Percentiles rank a stretch among this genome's conserved stretches.
These are phyloP conservation scores for Castanea crenata DNA, from an alignment of 306 rosid genomes.

Conservation along the genomic window DNA sequence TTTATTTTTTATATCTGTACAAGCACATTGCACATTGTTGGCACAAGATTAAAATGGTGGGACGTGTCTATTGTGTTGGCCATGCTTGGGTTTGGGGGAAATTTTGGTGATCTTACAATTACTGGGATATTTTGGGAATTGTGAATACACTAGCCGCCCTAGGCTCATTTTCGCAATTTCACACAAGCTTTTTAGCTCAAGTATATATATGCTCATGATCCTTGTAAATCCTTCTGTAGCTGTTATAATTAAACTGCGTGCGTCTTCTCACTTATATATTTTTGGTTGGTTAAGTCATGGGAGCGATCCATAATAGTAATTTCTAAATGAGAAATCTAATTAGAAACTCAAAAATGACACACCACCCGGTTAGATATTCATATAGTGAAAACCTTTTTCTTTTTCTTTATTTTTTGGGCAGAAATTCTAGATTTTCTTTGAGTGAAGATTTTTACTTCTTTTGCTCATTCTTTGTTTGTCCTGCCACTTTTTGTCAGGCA, in stretches of 20 bases:
- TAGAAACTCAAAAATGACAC: background rate
- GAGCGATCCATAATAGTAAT: background rate
- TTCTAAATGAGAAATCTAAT: background rate
- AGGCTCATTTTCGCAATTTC: too few relatives aligned
- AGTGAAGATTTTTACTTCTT: background rate
- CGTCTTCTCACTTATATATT: background rate
- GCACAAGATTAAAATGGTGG: background rate
- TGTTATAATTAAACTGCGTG: too few relatives aligned
- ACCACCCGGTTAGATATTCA: too few relatives aligned
- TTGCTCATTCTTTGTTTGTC: background rate
- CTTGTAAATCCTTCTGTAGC: too few relatives aligned
- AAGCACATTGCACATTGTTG: background rate
- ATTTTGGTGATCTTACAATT: too few relatives aligned
- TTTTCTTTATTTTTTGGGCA: background rate
- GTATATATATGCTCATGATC: too few relatives aligned
- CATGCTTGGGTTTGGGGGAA: too few relatives aligned
- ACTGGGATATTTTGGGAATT: too few relatives aligned
- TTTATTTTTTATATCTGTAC: background rate
- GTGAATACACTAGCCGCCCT: too few relatives aligned
- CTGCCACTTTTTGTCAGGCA: background rate
- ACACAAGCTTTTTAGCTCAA: too few relatives aligned
- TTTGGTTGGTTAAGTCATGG: background rate
- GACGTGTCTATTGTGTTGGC: too few relatives aligned
- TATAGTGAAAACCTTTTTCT: background rate
- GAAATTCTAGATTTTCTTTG: background rate